Conservation (phyloP, 371 early-diverging fungal genomes). For the Mortierella sp. region DNA sequence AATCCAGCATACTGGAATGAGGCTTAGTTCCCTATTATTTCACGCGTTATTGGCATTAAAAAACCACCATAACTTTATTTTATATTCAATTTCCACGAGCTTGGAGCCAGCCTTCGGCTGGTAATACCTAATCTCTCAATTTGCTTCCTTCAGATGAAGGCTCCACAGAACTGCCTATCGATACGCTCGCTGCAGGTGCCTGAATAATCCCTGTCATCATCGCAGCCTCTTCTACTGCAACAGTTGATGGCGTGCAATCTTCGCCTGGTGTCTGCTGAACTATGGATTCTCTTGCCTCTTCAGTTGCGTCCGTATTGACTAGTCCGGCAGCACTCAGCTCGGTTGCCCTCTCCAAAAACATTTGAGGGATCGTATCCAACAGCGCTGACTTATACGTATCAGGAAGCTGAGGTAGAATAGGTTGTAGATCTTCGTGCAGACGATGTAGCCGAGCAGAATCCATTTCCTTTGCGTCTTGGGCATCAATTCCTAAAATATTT, state of each 20-base stretch:
- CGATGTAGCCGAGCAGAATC: constrained; percentile 13
- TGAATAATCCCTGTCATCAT: constrained; percentile 27
- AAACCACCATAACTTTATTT: too few species aligned
- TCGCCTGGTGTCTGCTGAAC: background rate
- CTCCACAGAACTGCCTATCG: background rate
- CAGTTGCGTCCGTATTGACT: background rate
- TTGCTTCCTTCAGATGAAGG: background rate
- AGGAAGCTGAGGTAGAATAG: constrained; percentile 1
- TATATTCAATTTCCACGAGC: too few species aligned
- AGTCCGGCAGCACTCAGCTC: background rate
- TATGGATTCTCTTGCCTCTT: background rate
- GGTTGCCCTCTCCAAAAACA: too few species aligned
- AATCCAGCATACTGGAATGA: too few species aligned
- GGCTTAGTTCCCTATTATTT: too few species aligned
- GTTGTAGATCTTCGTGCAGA: constrained; percentile 3
- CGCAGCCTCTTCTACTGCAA: constrained; percentile 3
- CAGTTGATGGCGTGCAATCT: background rate
- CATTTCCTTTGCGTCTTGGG: background rate
- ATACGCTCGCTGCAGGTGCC: background rate
- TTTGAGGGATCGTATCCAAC: constrained; percentile 3
- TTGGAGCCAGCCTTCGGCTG: too few species aligned
- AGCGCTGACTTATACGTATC: background rate
- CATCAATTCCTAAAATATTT: constrained; percentile 14
- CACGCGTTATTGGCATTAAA: too few species aligned
- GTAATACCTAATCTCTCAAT: background rate